Percentiles rank a stretch among this genome's conserved stretches.
These are phyloP conservation scores for Auxenochlorella pyrenoidosa DNA, from an alignment of 139 green algal genomes.

Conservation along the genomic window DNA sequence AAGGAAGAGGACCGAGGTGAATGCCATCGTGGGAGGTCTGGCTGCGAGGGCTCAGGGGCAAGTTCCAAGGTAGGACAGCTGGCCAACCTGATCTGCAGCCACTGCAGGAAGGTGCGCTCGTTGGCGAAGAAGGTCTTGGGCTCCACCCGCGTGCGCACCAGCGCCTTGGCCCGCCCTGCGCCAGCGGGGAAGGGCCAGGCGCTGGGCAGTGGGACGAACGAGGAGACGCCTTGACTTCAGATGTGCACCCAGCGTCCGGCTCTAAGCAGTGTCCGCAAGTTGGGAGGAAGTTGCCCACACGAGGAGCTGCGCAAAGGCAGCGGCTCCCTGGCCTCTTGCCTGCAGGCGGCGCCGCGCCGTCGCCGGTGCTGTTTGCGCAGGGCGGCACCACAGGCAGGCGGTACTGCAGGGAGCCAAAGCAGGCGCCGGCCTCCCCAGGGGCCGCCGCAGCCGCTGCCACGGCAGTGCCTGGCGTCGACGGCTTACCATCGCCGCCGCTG, in stretches of 20 bases:
- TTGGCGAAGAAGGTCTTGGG: slow-evolving; percentile 94
- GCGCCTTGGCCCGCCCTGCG: slow-evolving; percentile 26
- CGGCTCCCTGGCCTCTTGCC: not conserved
- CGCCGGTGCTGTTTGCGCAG: not conserved
- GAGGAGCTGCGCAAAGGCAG: no score
- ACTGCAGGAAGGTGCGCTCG: slow-evolving; percentile 92
- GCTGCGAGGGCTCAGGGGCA: no score
- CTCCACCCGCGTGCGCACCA: slow-evolving; percentile 84
- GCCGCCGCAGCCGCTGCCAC: not conserved
- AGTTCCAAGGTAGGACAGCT: no score
- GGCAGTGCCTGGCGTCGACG: not conserved
- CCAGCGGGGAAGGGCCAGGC: no score
- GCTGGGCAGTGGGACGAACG: no score
- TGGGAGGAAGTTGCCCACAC: no score
- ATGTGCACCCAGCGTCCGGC: no score
- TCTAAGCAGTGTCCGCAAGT: no score
- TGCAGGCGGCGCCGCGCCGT: not conserved
- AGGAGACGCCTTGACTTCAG: no score
- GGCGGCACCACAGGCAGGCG: not conserved
- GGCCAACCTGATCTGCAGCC: slow-evolving; percentile 75
- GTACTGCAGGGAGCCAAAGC: slow-evolving; percentile 7
- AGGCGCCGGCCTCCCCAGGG: not conserved
- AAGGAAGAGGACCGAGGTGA: no score
- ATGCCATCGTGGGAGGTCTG: no score
- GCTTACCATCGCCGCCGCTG: not conserved